Evolutionary conservation across 305 asterid species (phyloP).

Genomic region (Coffea humblotiana): DNA sequence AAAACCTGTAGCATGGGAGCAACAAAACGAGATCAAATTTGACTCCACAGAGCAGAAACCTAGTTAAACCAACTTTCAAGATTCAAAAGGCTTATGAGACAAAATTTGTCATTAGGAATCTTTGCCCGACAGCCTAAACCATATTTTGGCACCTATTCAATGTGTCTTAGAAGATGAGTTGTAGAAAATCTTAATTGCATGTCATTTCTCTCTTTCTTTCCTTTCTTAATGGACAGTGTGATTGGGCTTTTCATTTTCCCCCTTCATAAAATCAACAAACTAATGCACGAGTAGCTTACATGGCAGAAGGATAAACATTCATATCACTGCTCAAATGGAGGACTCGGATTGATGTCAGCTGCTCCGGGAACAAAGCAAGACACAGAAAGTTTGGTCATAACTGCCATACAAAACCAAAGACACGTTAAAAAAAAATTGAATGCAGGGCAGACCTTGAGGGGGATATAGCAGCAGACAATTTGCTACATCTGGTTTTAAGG

Average conservation of each 20-base stretch:
- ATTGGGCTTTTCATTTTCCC: too few species aligned
- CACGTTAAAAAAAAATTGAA: slow-evolving; percentile 11
- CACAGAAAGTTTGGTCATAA: slow-evolving; percentile 16
- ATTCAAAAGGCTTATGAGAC: too few species aligned
- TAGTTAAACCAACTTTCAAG: too few species aligned
- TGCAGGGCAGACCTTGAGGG: slow-evolving; percentile 59
- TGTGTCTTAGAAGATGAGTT: too few species aligned
- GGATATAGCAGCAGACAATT: slow-evolving; percentile 78
- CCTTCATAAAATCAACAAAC: too few species aligned
- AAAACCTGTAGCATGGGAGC: slow-evolving; percentile 54
- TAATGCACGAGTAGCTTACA: slow-evolving; percentile 44
- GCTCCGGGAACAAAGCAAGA: slow-evolving; percentile 74
- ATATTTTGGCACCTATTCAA: too few species aligned
- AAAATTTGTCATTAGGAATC: too few species aligned
- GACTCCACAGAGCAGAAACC: too few species aligned
- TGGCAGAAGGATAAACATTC: slow-evolving; percentile 74
- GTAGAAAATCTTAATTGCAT: too few species aligned
- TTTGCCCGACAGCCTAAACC: too few species aligned
- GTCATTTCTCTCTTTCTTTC: too few species aligned
- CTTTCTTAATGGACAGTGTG: too few species aligned
- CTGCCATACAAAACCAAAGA: slow-evolving; percentile 11
- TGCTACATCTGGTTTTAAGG: slow-evolving; percentile 56
- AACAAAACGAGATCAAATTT: background rate
- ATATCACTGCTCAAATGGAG: slow-evolving; percentile 78
- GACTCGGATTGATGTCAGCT: slow-evolving; percentile 61